Conservation (phyloP, 2,329 filamentous ascomycete genomes). For the Aspergillus phoenicis region DNA sequence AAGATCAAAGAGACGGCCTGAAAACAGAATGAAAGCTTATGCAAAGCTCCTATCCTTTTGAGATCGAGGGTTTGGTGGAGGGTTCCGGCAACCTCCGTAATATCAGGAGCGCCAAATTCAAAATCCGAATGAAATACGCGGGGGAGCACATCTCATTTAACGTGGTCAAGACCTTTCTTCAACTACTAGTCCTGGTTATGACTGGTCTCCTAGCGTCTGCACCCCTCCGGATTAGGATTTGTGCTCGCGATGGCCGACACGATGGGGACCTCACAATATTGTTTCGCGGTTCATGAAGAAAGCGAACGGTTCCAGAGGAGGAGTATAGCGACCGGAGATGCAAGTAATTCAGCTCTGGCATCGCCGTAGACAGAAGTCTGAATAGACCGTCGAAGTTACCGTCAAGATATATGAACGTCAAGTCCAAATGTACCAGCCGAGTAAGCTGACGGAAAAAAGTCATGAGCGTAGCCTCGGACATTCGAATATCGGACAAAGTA, state of each 20-base stretch:
- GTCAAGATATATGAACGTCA: background rate
- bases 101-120: too few species aligned
- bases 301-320: background rate
- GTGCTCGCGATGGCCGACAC: too few species aligned
- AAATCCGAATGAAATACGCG: too few species aligned
- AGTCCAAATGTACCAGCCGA: background rate
- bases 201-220: background rate
- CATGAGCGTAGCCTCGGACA: background rate
- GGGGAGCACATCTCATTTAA: background rate
- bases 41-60: too few species aligned
- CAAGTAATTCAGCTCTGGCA: background rate
- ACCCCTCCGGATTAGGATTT: background rate
- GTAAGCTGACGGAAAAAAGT: background rate
- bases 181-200: background rate
- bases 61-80: too few species aligned
- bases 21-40: too few species aligned
- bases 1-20: too few species aligned
- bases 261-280: background rate
- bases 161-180: background rate
- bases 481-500: background rate
- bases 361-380: background rate
- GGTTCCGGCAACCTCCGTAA: too few species aligned
- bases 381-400: background rate
- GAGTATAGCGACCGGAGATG: background rate
- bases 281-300: background rate